Percentiles rank a stretch among this genome's conserved stretches.
phyloP scores from a whole-genome alignment of 2,329 filamentous ascomycete genomes.

The Arachnomyces sp. region DNA sequence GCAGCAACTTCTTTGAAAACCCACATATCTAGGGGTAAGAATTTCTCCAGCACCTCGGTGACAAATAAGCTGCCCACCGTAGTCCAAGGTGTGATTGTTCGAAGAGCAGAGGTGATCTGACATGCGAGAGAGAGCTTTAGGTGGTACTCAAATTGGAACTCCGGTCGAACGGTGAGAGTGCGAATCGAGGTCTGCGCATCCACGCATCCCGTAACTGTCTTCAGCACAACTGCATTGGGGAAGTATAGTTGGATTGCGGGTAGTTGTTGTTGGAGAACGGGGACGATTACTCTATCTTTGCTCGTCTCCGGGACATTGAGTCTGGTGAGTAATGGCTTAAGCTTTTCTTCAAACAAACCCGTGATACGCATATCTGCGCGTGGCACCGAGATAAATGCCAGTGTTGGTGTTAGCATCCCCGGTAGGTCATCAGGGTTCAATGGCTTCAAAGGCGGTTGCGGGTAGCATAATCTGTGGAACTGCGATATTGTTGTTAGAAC shows the following conservation, averaged over 20 bases:
- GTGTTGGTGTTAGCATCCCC: constrained; percentile 11
- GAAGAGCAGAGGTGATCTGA: constrained; percentile 17
- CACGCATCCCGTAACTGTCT: constrained; percentile 8
- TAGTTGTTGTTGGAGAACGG: constrained; percentile 15
- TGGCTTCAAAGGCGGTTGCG: constrained; percentile 8
- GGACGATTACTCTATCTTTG: constrained; percentile 10
- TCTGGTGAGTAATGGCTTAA: constrained; percentile 13
- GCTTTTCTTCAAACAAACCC: constrained; percentile 13
- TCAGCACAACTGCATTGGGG: constrained; percentile 10
- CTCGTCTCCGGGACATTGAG: constrained; percentile 7
- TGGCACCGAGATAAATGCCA: constrained; percentile 16
- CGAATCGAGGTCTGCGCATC: constrained; percentile 18
- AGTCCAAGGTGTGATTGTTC: constrained; percentile 17
- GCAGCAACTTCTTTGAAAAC: constrained; percentile 16
- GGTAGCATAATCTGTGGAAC: constrained; percentile 13
- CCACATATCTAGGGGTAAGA: constrained; percentile 16
- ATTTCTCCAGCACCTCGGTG: constrained; percentile 10
- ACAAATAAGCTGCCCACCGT: constrained; percentile 9
- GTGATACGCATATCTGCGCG: constrained; percentile 9
- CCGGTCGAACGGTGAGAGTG: constrained; percentile 13
- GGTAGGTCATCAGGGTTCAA: constrained; percentile 11
- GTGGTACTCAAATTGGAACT: constrained; percentile 14
- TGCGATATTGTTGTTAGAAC: neutral
- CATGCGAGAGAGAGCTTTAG: constrained; percentile 18
- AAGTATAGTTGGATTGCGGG: constrained; percentile 13